Base-by-base conservation (phyloP, 495 filamentous ascomycete genomes). In the Xylaria nigripes region DNA sequence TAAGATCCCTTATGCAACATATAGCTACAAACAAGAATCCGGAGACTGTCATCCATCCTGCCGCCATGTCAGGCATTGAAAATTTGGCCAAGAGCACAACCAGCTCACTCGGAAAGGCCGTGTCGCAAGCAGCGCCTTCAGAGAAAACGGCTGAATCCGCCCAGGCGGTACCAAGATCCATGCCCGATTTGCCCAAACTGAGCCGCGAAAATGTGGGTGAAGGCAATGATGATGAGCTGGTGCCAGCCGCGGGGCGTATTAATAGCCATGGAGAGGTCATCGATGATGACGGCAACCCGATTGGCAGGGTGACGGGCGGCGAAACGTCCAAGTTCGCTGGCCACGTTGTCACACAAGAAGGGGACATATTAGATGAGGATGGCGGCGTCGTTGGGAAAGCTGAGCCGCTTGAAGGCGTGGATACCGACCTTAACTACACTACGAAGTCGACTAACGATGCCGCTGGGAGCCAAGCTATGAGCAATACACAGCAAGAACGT, bases 331-430 rank as follows among this genome's bases (percentile, higher is more conserved):
- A 81, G 58, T 62, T 85, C 3, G 58, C 74, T 22, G 80, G 80
- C 36, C 76, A 75, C 50, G 68, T 72, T 24, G 75, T 81, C 29
- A 81, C 84, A 7, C 77, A 76, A 29, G 74, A 84, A 62, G 83
- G 82, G 13, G 80, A 84, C 48, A 81, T 85, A 63, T 76, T 81
- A 64, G 76, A 84, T 57, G 78, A 76, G 54, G 73, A 77, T 45
- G 82, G 83, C 27, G 76, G 81, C 7, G 67, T 81, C 16, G 77
- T 84, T 34, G 83, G 81, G 23, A 78, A 77, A 36, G 80, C 80
- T 38, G 70, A 80, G 63, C 74, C 80, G 0, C 60, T 81, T 2
- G 59, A 60, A 1, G 60, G 61, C 12, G 50, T 56, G 10, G 53
- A 46, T 9, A 60, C 59, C 1, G 55, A 62, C 9, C 32, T 59